Percentiles rank a stretch among this genome's conserved stretches.
These are phyloP conservation scores for Raffaelea ambrosiae DNA, from an alignment of 2,329 filamentous ascomycete genomes.

Conservation along the genomic window DNA sequence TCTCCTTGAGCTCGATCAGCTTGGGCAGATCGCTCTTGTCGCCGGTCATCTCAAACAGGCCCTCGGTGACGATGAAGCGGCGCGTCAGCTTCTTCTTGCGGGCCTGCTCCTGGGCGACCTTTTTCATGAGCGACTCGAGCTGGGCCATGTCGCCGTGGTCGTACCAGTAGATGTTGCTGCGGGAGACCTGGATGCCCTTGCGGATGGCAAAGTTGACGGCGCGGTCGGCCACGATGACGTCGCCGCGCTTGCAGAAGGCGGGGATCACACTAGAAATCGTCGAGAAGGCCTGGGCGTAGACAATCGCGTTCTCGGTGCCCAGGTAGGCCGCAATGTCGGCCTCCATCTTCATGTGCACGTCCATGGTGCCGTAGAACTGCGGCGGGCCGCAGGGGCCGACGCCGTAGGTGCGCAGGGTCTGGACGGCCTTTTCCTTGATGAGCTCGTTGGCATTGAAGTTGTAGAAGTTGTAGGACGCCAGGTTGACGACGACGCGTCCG, in stretches of 20 bases:
- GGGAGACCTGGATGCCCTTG: slow-evolving; percentile 86
- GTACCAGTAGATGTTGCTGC: slow-evolving; percentile 88
- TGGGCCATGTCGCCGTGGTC: slow-evolving; percentile 96
- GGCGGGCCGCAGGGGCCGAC: slow-evolving; percentile 95
- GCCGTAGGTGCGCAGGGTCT: slow-evolving; percentile 88
- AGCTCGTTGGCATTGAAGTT: slow-evolving; percentile 91
- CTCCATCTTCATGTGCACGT: slow-evolving; percentile 96
- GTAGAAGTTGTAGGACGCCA: slow-evolving; percentile 95
- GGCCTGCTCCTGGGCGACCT: slow-evolving; percentile 79
- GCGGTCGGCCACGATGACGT: slow-evolving; percentile 92
- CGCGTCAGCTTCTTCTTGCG: slow-evolving; percentile 79
- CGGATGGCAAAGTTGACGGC: slow-evolving; percentile 90
- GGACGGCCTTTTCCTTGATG: slow-evolving; percentile 90
- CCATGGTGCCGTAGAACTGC: slow-evolving; percentile 96
- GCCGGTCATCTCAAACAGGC: slow-evolving; percentile 82
- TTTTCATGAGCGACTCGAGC: slow-evolving; percentile 74
- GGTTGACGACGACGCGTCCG: slow-evolving; percentile 84
- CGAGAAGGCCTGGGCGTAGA: slow-evolving; percentile 93
- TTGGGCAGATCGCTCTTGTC: slow-evolving; percentile 79
- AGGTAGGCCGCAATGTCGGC: slow-evolving; percentile 85
- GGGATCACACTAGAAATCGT: slow-evolving; percentile 97
- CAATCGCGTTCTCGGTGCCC: slow-evolving; percentile 80
- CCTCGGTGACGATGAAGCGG: slow-evolving; percentile 93
- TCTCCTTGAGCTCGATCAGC: slow-evolving; percentile 84
- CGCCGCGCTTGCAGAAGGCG: slow-evolving; percentile 91